A percentile compares a stretch with the other conserved stretches of the same genome.
Conservation (phyloP, 179 eudicot species). For the Amaranthus tricolor region DNA sequence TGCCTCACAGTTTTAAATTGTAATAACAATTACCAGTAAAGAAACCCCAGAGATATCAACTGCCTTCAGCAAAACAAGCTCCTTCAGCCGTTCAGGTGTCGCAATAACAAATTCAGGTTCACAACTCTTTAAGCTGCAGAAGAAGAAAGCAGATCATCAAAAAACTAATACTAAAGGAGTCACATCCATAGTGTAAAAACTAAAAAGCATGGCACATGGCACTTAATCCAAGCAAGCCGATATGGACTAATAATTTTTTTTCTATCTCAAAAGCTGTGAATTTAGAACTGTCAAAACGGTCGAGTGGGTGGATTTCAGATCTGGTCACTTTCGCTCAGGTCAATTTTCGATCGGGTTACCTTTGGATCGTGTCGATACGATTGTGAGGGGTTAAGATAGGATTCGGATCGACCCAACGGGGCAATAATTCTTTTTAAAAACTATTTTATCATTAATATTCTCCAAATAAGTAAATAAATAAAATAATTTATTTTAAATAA, state of each 20-base stretch:
- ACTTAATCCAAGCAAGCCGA: slow-evolving; percentile 4
- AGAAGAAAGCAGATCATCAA: slow-evolving; percentile 12
- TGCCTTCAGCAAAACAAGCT: slow-evolving; percentile 68
- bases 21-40: slow-evolving; percentile 58
- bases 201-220: slow-evolving; percentile 3
- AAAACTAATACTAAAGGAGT: not conserved
- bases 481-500: no score
- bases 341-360: no score
- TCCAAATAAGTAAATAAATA: no score
- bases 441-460: no score
- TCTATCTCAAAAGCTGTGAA: not conserved
- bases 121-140: slow-evolving; percentile 66
- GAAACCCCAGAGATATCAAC: slow-evolving; percentile 66
- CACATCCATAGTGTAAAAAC: no score
- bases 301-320: no score
- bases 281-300: no score
- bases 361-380: no score
- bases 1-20: not conserved
- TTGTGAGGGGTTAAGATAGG: no score
- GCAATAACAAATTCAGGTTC: slow-evolving; percentile 94
- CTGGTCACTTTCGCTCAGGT: no score
- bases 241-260: not conserved
- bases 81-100: slow-evolving; percentile 86
- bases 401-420: no score
- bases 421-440: no score